Base-by-base conservation (phyloP, 2,329 filamentous ascomycete genomes). In the Leptographium radiaticola region DNA sequence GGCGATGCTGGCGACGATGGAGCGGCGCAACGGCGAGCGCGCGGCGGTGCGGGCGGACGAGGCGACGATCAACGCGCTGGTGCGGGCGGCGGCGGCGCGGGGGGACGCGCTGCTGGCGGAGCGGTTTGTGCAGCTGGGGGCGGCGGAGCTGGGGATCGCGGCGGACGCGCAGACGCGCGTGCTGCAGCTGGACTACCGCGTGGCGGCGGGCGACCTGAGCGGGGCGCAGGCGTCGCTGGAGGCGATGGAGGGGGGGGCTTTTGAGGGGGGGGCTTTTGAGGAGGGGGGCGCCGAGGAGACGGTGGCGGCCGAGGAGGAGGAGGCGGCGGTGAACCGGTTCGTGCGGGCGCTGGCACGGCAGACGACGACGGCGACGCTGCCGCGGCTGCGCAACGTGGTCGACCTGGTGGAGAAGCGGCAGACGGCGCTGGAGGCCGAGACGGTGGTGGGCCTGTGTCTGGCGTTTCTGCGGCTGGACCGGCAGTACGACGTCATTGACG, bases 391-490 rank as follows among this genome's bases (percentile, higher is more conserved):
- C 60, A 77, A 82, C n/a, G 76, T 94, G 43, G 77, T 88, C 0
- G 80, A 84, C 54, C 80, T 85, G 47, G 71, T 94, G 3, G 83
- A 89, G 55, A 80, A 89, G 62, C 80, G 82, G 12, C 75, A 82
- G 53, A 79, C 81, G 9, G 77, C 76, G 1, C 75, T 96, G 15
- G 84, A 87, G 39, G 80, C 89, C 0, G 76, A 83, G 45, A 94
- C 89, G 0, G 79, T 93, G 1, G 80, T 83, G 8, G 76, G 80
- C 0, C 73, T 96, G n/a, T 86, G 83, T 56, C 73, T 83, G 46
- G 73, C 86, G 44, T 86, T 95, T 60, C 75, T 96, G 12, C 76
- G 80, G 57, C 81, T 85, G 43, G 85, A 88, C 62, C 87, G 95
- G 64, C 76, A 83, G 45, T 81, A 83, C 58, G 89, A 94, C 57